Base-by-base conservation (phyloP, 345 rosid genomes). In the Abelmoschus esculentus region DNA sequence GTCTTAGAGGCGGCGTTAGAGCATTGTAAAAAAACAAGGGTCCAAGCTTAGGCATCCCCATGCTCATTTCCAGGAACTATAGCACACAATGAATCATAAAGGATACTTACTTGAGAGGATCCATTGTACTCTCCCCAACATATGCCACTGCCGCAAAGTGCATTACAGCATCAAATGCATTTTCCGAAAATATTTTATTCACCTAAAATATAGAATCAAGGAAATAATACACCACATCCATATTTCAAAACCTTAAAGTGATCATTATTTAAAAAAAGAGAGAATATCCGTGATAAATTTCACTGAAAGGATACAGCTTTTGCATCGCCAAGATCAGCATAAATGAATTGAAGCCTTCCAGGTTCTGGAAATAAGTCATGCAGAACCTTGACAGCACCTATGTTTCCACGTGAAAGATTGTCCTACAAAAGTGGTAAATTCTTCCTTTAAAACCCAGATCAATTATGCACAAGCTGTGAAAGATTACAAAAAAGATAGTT, bases 91-190 rank as follows among this genome's bases (percentile, higher is more conserved):
- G 13, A 47, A 47, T 47, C 17, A 49, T 14, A 49, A 49, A 49
- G 7, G 54, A 68, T 36, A 75, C 89, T 86, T 77, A 95, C 99
- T 89, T 91, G 11, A 95, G 87, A 81, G 99, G 99, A 77, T 95
- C 86, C 58, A 88, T 78, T 7, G 99, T 91, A 83, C 99, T 95
- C 83, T 95, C 99, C 66, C 99, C 99, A 63, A 95, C 98, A 82
- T 95, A 95, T 5, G 99, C 99, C 68, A 95, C 99, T 9, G 99
- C 99, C 8, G 99, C 99, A 84, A 95, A 95, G 87, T 95, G 99
- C 81, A 95, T 95, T 73, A 91, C 98, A 22, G 99, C 99, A 72
- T 95, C 97, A 79, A 95, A 95, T 31, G 93, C 97, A 75, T 95
- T 95, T 80, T 88, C 92, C 11, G 88, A 83, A 83, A 91, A 95